Evolutionary conservation across 768 basidiomycete species (phyloP).

Genomic region (Phanerochaete carnosa): DNA sequence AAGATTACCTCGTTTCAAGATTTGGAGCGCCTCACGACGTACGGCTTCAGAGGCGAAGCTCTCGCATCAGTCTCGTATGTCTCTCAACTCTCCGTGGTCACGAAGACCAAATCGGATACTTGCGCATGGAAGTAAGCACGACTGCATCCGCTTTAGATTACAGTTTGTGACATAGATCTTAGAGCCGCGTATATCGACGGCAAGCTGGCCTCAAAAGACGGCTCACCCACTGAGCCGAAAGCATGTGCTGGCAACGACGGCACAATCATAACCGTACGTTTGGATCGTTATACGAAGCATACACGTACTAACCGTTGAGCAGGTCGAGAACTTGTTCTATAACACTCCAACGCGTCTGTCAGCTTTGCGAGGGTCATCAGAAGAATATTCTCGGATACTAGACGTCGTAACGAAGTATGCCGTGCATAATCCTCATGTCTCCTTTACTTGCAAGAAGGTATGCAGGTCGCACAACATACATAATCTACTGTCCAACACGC

Average conservation of each 20-base stretch:
- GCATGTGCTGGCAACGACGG: conserved; percentile 95
- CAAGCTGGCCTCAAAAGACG: conserved; percentile 62
- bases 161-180: neutral
- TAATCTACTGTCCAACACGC: neutral
- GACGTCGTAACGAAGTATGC: conserved; percentile 94
- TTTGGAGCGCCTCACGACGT: conserved; percentile 78
- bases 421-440: conserved; percentile 84
- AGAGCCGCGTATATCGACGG: conserved; percentile 88
- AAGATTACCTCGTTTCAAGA: conserved; percentile 88
- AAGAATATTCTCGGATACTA: conserved; percentile 89
- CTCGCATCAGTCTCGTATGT: conserved; percentile 95
- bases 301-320: neutral
- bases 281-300: neutral
- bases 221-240: conserved; percentile 72
- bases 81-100: conserved; percentile 83
- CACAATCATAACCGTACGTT: conserved; percentile 76
- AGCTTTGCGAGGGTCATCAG: conserved; percentile 78
- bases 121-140: conserved; percentile 90
- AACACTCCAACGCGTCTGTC: conserved; percentile 87
- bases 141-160: neutral
- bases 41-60: conserved; percentile 97
- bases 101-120: conserved; percentile 77
- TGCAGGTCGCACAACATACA: neutral
- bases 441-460: conserved; percentile 93
- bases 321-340: conserved; percentile 97